phyloP scores from a whole-genome alignment of 176 grass and related monocot species.

The Chrysopogon serrulatus region DNA sequence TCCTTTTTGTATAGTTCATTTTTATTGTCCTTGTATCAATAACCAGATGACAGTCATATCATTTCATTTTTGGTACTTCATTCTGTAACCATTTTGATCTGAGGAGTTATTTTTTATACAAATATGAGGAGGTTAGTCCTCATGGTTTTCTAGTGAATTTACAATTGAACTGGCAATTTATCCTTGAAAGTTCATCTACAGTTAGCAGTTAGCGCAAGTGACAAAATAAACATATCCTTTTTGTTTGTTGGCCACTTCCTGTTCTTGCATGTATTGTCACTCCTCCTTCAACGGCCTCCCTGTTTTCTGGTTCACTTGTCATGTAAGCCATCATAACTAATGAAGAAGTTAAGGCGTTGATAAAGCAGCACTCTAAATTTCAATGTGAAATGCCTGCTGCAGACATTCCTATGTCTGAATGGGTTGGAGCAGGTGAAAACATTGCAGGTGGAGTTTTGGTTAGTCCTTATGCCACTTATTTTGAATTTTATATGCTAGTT shows the following conservation, averaged over 20 bases:
- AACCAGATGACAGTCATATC: background rate
- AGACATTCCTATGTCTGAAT: constrained; percentile 41
- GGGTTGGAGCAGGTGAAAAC: constrained; percentile 55
- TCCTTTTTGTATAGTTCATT: background rate
- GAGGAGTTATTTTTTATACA: background rate
- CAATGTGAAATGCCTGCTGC: constrained; percentile 54
- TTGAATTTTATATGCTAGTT: background rate
- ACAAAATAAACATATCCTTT: background rate
- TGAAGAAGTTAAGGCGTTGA: constrained; percentile 42
- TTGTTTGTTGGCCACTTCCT: background rate
- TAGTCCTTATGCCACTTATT: background rate
- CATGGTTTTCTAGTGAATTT: background rate
- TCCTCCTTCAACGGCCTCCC: background rate
- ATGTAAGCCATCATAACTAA: constrained; percentile 41
- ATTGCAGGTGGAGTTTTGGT: constrained; percentile 24
- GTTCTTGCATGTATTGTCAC: background rate
- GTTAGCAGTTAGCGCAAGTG: background rate
- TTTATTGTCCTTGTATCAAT: background rate
- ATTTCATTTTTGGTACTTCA: background rate
- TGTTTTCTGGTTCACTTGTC: constrained; percentile 45
- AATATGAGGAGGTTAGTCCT: background rate
- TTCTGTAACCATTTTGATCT: background rate
- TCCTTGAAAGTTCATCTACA: background rate
- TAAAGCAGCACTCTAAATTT: constrained; percentile 42
- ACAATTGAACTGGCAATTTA: background rate